phyloP scores from a whole-genome alignment of 192 early-diverging fungal species.

The Coemansia sp. region DNA sequence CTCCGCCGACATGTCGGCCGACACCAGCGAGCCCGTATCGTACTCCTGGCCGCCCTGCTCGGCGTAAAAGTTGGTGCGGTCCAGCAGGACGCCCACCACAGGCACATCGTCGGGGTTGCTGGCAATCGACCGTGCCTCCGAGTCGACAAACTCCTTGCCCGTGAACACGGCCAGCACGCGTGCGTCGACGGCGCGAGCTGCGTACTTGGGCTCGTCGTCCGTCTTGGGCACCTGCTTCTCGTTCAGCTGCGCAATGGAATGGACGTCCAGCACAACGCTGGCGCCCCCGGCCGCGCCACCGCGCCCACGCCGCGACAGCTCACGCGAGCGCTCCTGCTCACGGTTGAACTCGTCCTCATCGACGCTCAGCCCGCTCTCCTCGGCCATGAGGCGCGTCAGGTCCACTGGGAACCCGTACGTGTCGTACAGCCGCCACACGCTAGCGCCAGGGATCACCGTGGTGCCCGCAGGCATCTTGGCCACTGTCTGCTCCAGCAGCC shows the following conservation, averaged over 20 bases:
- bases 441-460: constrained; percentile 68
- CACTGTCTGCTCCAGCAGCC: constrained; percentile 78
- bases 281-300: constrained; percentile 51
- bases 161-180: constrained; percentile 74
- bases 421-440: constrained; percentile 97
- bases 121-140: constrained; percentile 34
- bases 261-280: constrained; percentile 80
- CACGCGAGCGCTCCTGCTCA: constrained; percentile 74
- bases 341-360: constrained; percentile 78
- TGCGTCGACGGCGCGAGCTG: constrained; percentile 61
- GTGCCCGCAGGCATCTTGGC: constrained; percentile 47
- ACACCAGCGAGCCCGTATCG: constrained; percentile 81
- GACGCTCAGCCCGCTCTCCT: constrained; percentile 81
- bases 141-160: constrained; percentile 21
- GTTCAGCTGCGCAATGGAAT: constrained; percentile 82
- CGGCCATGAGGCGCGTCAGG: constrained; percentile 96
- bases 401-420: constrained; percentile 99
- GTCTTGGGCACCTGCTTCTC: constrained; percentile 72
- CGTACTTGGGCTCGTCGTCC: constrained; percentile 83
- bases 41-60: constrained; percentile 95
- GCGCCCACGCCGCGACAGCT: constrained; percentile 58
- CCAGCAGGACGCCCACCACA: constrained; percentile 82
- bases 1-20: constrained; percentile 77
- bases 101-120: constrained; percentile 51
- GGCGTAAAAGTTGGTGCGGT: constrained; percentile 96